Conservation (phyloP, 1,284 basidiomycete genomes). For the Violaceomyces palustris region DNA sequence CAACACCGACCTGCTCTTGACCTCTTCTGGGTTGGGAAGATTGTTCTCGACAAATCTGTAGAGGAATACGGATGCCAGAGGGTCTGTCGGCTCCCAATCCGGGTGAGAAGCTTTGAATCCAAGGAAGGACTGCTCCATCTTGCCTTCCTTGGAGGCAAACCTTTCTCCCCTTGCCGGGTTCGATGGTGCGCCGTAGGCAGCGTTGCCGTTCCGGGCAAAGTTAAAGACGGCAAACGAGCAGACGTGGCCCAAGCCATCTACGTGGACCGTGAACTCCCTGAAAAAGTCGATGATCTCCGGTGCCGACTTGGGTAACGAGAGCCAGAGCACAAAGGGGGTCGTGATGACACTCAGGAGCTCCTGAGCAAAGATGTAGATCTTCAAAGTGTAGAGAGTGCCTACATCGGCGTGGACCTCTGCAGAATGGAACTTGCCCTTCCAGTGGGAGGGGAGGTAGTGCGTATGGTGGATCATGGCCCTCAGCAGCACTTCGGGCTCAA, state of each 20-base stretch:
- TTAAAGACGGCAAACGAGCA: conserved; percentile 98
- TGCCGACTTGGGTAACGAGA: conserved; percentile 80
- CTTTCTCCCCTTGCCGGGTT: conserved; percentile 32
- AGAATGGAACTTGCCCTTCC: conserved; percentile 83
- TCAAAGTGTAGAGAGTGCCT: conserved; percentile 41
- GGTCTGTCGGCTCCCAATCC: conserved; percentile 85
- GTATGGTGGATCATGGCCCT: conserved; percentile 84
- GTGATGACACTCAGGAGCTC: conserved; percentile 85
- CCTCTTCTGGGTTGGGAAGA: background rate
- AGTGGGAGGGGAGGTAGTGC: conserved; percentile 88
- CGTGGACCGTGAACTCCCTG: conserved; percentile 77
- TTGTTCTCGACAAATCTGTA: conserved; percentile 68
- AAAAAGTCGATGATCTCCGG: conserved; percentile 55
- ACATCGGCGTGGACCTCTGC: conserved; percentile 38
- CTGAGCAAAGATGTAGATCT: conserved; percentile 66
- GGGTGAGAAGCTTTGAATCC: conserved; percentile 89
- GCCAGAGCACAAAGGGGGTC: conserved; percentile 90
- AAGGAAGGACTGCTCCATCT: conserved; percentile 93
- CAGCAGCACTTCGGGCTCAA: conserved; percentile 88
- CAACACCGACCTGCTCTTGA: background rate
- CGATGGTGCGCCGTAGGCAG: conserved; percentile 61
- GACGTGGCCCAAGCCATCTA: conserved; percentile 91
- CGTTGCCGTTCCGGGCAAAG: conserved; percentile 63
- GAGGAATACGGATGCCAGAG: conserved; percentile 76
- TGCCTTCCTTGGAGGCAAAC: conserved; percentile 10